Percentiles rank a stretch among this genome's conserved stretches.
phyloP scores from a whole-genome alignment of 2,329 filamentous ascomycete genomes.

The Stemphylium lycopersici region DNA sequence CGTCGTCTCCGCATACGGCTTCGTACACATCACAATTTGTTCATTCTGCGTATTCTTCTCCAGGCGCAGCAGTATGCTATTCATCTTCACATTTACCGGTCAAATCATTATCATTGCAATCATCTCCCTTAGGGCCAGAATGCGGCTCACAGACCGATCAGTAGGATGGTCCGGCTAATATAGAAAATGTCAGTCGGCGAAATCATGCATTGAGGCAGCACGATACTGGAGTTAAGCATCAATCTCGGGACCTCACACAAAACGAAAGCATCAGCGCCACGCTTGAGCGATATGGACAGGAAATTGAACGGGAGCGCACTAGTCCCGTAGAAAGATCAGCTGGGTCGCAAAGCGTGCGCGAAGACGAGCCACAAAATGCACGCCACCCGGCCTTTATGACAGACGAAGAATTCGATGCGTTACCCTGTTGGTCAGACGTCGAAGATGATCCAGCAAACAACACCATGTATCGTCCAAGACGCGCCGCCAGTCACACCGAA shows the following conservation, averaged over 20 bases:
- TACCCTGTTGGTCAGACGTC: constrained; percentile 6
- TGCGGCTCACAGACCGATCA: neutral
- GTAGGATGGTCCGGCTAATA: neutral
- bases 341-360: neutral
- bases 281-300: neutral
- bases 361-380: neutral
- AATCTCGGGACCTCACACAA: too few species aligned
- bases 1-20: neutral
- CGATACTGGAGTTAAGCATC: too few species aligned
- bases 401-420: constrained; percentile 3
- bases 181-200: neutral
- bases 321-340: neutral
- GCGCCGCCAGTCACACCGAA: neutral
- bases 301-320: neutral
- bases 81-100: neutral
- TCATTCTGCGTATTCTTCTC: neutral
- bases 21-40: neutral
- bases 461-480: neutral
- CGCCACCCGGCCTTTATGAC: constrained; percentile 3
- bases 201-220: too few species aligned
- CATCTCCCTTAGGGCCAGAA: neutral
- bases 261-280: too few species aligned
- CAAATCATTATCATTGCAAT: neutral
- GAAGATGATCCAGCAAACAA: constrained; percentile 2
- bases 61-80: neutral